Evolutionary conservation across 768 basidiomycete species (phyloP).

Genomic region (Tephrocybe sp.): DNA sequence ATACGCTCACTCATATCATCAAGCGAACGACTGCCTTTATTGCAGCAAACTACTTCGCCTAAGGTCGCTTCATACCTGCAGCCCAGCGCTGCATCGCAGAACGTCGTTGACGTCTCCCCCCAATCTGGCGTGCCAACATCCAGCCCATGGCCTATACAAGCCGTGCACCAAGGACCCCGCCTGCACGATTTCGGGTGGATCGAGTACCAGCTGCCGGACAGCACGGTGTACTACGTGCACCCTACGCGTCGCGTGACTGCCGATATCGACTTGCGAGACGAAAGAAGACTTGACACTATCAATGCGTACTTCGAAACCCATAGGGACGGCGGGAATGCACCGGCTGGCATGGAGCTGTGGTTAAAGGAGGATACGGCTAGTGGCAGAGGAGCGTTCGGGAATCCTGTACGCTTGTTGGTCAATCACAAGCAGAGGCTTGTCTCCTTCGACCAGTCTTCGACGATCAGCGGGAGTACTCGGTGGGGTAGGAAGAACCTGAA

Average conservation of each 20-base stretch:
- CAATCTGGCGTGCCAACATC: slow-evolving; percentile 20
- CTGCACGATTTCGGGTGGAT: slow-evolving; percentile 69
- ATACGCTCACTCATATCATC: background rate
- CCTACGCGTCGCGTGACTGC: slow-evolving; percentile 62
- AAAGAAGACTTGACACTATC: slow-evolving; percentile 49
- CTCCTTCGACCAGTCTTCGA: slow-evolving; percentile 41
- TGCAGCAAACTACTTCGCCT: slow-evolving; percentile 35
- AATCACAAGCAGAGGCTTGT: slow-evolving; percentile 62
- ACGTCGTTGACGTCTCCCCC: slow-evolving; percentile 23
- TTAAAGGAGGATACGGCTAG: slow-evolving; percentile 40
- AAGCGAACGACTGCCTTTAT: slow-evolving; percentile 59
- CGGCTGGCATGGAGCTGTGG: slow-evolving; percentile 60
- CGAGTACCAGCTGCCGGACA: slow-evolving; percentile 76
- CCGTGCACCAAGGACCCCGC: slow-evolving; percentile 26
- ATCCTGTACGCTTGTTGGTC: slow-evolving; percentile 57
- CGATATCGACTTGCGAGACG: slow-evolving; percentile 63
- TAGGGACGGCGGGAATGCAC: slow-evolving; percentile 27
- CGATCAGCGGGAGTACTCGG: slow-evolving; percentile 22
- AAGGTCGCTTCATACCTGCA: slow-evolving; percentile 27
- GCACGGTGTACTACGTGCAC: slow-evolving; percentile 69
- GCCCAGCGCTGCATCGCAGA: slow-evolving; percentile 16
- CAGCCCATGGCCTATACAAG: slow-evolving; percentile 19
- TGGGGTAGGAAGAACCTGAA: slow-evolving; percentile 24
- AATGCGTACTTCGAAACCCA: slow-evolving; percentile 44
- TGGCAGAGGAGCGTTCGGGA: slow-evolving; percentile 28